Base-by-base conservation (phyloP, 2,329 filamentous ascomycete species). In the Ascocoryne sarcoides region DNA sequence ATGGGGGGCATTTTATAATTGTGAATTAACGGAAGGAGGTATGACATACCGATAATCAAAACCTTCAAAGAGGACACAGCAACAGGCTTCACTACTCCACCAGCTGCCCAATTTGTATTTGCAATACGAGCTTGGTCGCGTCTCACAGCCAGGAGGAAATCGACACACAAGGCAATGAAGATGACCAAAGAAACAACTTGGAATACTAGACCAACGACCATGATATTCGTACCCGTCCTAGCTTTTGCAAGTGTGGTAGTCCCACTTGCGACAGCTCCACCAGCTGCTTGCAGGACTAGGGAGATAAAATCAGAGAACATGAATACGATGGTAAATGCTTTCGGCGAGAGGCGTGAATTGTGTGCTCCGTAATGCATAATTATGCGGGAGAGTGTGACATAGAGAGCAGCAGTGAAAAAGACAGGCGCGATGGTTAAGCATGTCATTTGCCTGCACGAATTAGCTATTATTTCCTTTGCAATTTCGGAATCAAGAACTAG, bases 331-430 rank as follows among this genome's bases (percentile, higher is more conserved):
- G 74, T 73, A 56, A 75, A 75, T 35, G 65, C 56, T 12, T 60
- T 59, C 3, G 69, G 66, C 15, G 62, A 61, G 28, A 72, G 55
- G 12, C 63, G 59, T 14, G 67, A 69, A 51, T 44, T 35, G 4
- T 34, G 10, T 17, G 36, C 15, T 7, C 45, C 45, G 37, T 75
- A 70, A 38, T 64, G 63, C 14, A 73, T 54, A 39, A 76, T 69
- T 45, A 77, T 64, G 40, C 75, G 70, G 32, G 73, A 73, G 2
- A 60, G 62, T 35, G 76, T 48, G 47, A 80, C 68, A 63, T 80
- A 80, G 59, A 80, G 70, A 54, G 69, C 69, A 49, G 75, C 71
- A 61, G 74, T 74, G 61, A 78, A 66, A 44, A 79, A 67, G 30
- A 75, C 46, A 10, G 48, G 48, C 4, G 31, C 46, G 10, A 55